A percentile compares a stretch with the other conserved stretches of the same genome.
These are phyloP conservation scores for Bauhinia variegata DNA, from an alignment of 306 rosid species.

Conservation along the genomic window DNA sequence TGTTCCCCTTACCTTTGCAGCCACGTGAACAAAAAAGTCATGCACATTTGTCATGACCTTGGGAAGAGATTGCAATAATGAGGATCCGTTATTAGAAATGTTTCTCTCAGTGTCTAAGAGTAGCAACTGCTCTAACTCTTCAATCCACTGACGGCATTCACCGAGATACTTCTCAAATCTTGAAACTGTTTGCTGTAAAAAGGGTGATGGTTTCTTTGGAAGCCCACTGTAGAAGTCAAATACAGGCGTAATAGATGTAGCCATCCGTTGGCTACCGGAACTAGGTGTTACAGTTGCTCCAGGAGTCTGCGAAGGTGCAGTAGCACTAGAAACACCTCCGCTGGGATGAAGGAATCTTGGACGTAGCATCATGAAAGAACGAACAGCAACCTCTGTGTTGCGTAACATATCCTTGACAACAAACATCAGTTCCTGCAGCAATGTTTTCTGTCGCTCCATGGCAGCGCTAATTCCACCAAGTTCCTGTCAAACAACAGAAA, in stretches of 20 bases:
- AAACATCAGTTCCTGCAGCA: constrained; percentile 74
- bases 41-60: constrained; percentile 95
- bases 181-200: constrained; percentile 78
- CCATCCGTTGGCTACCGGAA: constrained; percentile 59
- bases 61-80: constrained; percentile 88
- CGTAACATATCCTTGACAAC: constrained; percentile 78
- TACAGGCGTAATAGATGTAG: constrained; percentile 75
- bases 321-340: constrained; percentile 75
- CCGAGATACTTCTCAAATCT: constrained; percentile 87
- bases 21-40: constrained; percentile 92
- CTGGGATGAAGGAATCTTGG: constrained; percentile 84
- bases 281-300: constrained; percentile 56
- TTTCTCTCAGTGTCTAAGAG: constrained; percentile 68
- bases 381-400: constrained; percentile 92
- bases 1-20: constrained; percentile 73
- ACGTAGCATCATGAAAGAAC: constrained; percentile 86
- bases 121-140: constrained; percentile 92
- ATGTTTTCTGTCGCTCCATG: constrained; percentile 80
- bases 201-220: constrained; percentile 92
- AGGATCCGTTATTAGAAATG: constrained; percentile 55
- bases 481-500: constrained; percentile 58
- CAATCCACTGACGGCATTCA: constrained; percentile 91
- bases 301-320: constrained; percentile 66
- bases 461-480: constrained; percentile 91
- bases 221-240: constrained; percentile 92